phyloP scores from a whole-genome alignment of 2,329 filamentous ascomycete genomes.

The Epicoccum nigrum region DNA sequence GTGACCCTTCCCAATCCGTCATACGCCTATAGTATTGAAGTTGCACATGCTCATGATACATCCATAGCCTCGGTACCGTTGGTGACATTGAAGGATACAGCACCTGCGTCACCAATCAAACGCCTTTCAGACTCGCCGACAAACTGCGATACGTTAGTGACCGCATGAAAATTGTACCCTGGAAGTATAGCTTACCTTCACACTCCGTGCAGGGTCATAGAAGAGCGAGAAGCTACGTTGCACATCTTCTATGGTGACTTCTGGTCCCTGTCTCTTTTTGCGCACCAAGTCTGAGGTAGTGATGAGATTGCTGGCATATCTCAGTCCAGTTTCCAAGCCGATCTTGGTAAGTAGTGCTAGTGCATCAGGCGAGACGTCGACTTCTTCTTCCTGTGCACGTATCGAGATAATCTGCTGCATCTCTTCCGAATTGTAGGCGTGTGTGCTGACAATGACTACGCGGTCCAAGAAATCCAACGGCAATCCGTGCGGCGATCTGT shows the following conservation, averaged over 20 bases:
- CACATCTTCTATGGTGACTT: conserved; percentile 86
- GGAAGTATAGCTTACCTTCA: conserved; percentile 59
- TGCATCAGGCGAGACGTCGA: conserved; percentile 88
- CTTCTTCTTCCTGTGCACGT: conserved; percentile 92
- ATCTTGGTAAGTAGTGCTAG: conserved; percentile 95
- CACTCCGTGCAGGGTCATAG: conserved; percentile 85
- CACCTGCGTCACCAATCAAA: conserved; percentile 85
- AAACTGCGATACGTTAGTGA: conserved; percentile 58
- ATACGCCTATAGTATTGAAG: conserved; percentile 26
- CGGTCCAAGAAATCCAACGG: conserved; percentile 96
- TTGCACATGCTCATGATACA: conserved; percentile 55
- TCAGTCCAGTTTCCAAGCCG: conserved; percentile 85
- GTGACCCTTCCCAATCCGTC: conserved; percentile 26
- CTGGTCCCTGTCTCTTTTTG: conserved; percentile 82
- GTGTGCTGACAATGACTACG: conserved; percentile 94
- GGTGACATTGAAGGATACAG: conserved; percentile 68
- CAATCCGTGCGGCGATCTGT: conserved; percentile 89
- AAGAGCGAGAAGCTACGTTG: conserved; percentile 93
- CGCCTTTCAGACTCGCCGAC: conserved; percentile 89
- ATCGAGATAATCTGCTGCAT: conserved; percentile 92
- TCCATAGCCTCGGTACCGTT: conserved; percentile 72
- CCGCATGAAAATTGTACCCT: neutral
- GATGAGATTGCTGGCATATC: conserved; percentile 98
- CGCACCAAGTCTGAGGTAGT: conserved; percentile 88
- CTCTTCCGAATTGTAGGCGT: conserved; percentile 80